phyloP scores from a whole-genome alignment of 2,329 filamentous ascomycete genomes.

The Colletotrichum nymphaeae region DNA sequence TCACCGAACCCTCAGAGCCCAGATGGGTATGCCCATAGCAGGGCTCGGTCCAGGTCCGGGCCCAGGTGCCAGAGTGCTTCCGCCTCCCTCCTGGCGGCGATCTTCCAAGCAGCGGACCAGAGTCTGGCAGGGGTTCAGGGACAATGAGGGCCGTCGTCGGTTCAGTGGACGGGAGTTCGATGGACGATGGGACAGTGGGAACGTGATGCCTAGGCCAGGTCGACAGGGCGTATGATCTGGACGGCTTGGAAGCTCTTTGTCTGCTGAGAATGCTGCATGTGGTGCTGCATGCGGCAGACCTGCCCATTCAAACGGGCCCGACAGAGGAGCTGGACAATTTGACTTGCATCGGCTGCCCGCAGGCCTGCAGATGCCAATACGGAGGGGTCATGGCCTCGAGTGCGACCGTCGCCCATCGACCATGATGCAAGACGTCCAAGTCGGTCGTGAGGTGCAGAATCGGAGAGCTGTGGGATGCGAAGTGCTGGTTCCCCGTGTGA shows the following conservation, averaged over 20 bases:
- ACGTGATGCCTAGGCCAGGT: slow-evolving; percentile 23
- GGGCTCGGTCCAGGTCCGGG: slow-evolving; percentile 10
- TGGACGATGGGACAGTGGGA: slow-evolving; percentile 12
- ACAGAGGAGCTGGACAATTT: slow-evolving; percentile 24
- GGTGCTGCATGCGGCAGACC: slow-evolving; percentile 28
- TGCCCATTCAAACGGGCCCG: slow-evolving; percentile 10
- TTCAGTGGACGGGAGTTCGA: slow-evolving; percentile 7
- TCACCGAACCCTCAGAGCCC: slow-evolving; percentile 11
- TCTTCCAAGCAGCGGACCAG: slow-evolving; percentile 25
- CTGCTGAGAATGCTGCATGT: slow-evolving; percentile 32
- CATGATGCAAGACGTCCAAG: not conserved
- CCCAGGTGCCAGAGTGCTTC: slow-evolving; percentile 27
- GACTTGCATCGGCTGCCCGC: slow-evolving; percentile 26
- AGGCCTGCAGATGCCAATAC: slow-evolving; percentile 26
- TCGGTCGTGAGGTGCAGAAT: slow-evolving; percentile 16
- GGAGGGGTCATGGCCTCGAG: slow-evolving; percentile 15
- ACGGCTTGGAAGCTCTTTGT: slow-evolving; percentile 27
- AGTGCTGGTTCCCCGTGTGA: slow-evolving; percentile 8
- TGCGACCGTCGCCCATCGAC: not conserved
- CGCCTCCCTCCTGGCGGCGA: slow-evolving; percentile 31
- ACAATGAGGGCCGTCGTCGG: not conserved
- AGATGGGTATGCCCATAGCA: slow-evolving; percentile 1
- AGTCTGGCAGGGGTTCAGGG: slow-evolving; percentile 8
- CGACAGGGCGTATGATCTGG: slow-evolving; percentile 16
- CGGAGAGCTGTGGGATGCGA: not conserved